Base-by-base conservation (phyloP, 805 yeast genomes). In the Scheffersomyces coipomensis region DNA sequence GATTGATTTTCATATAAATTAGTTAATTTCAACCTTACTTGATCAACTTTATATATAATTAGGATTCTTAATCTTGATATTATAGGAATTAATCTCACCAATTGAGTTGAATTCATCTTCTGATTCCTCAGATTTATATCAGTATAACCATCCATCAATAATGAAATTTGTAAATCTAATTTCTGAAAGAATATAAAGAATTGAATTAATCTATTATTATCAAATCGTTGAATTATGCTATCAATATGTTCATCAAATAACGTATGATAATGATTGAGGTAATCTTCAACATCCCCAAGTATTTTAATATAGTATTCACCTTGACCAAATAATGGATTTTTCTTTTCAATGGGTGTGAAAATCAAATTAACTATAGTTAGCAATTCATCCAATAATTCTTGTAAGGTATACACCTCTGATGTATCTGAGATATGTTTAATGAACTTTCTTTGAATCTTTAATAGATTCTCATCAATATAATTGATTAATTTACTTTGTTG, bases 401-500 rank as follows among this genome's bases (percentile, higher is more conserved):
- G 34, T n/a, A 66, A 42, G 12, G 55, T 42, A 38, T 66, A 63
- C 6, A 40, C 33, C 12, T 44, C 46, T 2, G 37, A 40, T 5
- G 55, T 49, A 15, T 57, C 65, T 2, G 68, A 53, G 45, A 67
- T 72, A 36, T 61, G 50, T 38, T 62, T 66, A 35, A 69, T 59
- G 47, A 66, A 69, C 32, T 40, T 40, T 34, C 71, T 52, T 41
- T 63, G 72, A 9, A 66, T 44, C 29, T 56, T 52, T 16, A 68
- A 56, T 24, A 66, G 52, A 25, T 58, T 45, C 31, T 64, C 68
- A 45, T 66, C 72, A 24, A 66, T 38, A 42, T 59, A 65, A 40
- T 63, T 65, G 31, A 65, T 45, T 18, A 65, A 48, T 39, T 53
- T 58, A 42, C 72, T 66, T 42, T 69, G 72, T 43, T 69, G 75